Percentiles rank a stretch among this genome's conserved stretches.
These are phyloP conservation scores for Ophiocordyceps unilateralis DNA, from an alignment of 2,329 filamentous ascomycete species.

Conservation along the genomic window DNA sequence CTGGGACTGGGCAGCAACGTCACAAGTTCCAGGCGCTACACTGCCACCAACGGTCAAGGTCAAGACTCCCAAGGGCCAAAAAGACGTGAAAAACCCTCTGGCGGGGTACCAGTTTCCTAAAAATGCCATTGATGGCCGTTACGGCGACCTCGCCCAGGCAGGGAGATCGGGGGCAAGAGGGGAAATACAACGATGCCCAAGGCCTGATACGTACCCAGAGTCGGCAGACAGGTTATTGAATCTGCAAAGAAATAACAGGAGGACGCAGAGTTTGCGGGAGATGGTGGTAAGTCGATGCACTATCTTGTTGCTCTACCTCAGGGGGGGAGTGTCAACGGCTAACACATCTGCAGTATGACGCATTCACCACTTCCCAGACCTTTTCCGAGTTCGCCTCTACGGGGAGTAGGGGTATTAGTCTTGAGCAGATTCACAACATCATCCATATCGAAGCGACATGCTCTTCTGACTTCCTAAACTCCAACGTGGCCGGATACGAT, in stretches of 20 bases:
- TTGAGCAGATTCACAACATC: conserved; percentile 25
- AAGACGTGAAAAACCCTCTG: conserved; percentile 32
- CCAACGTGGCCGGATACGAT: conserved; percentile 24
- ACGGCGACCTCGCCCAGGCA: conserved; percentile 9
- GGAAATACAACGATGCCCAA: conserved; percentile 16
- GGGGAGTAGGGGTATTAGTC: conserved; percentile 17
- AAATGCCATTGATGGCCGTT: conserved; percentile 19
- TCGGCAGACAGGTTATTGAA: conserved; percentile 19
- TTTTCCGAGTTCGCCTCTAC: conserved; percentile 18
- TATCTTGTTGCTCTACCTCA: not conserved
- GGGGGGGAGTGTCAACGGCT: not conserved
- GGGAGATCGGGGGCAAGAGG: not conserved
- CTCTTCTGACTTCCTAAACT: conserved; percentile 21
- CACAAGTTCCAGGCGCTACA: conserved; percentile 21
- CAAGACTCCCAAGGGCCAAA: conserved; percentile 21
- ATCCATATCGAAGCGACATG: conserved; percentile 23
- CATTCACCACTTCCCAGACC: conserved; percentile 17
- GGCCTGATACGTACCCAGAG: conserved; percentile 19
- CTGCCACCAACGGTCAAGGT: conserved; percentile 17
- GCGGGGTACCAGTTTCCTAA: conserved; percentile 31
- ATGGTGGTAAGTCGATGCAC: conserved; percentile 18
- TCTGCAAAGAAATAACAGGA: not conserved
- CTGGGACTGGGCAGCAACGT: conserved; percentile 35
- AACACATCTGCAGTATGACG: conserved; percentile 16
- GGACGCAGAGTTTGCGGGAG: conserved; percentile 17